phyloP scores from a whole-genome alignment of 1,284 basidiomycete species.

The Austroboletus sp. region DNA sequence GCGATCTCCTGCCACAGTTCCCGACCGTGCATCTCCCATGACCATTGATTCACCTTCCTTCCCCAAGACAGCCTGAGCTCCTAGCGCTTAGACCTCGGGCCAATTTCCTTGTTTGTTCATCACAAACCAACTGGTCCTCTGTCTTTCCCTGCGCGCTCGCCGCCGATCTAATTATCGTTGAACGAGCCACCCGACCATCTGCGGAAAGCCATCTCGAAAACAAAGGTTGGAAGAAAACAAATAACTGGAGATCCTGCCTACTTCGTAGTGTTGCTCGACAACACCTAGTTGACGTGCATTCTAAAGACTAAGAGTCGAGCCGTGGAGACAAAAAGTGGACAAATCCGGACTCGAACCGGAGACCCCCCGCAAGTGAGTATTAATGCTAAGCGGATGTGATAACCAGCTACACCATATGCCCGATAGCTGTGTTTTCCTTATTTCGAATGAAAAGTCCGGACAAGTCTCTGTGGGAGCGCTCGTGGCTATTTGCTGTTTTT shows the following conservation, averaged over 20 bases:
- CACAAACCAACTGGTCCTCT: slow-evolving; percentile 18
- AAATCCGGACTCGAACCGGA: slow-evolving; percentile 40
- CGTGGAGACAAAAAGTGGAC: slow-evolving; percentile 20
- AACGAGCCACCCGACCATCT: neutral
- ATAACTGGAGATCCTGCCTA: neutral
- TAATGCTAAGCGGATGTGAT: slow-evolving; percentile 45
- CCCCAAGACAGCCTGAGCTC: slow-evolving; percentile 4
- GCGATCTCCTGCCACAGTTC: neutral
- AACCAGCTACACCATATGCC: slow-evolving; percentile 45
- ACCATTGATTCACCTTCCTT: slow-evolving; percentile 25
- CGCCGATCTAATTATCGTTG: too few species aligned
- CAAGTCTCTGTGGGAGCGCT: too few species aligned
- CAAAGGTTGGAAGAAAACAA: slow-evolving; percentile 27
- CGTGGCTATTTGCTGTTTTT: too few species aligned
- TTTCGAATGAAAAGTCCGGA: too few species aligned
- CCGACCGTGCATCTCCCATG: slow-evolving; percentile 6
- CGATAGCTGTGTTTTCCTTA: neutral
- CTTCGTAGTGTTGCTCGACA: neutral
- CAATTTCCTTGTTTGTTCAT: slow-evolving; percentile 2
- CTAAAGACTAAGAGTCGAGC: neutral
- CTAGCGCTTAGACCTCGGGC: slow-evolving; percentile 20
- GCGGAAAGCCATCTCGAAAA: slow-evolving; percentile 37
- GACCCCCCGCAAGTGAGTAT: slow-evolving; percentile 32
- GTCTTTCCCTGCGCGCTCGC: too few species aligned
- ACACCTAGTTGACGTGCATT: too few species aligned